Base-by-base conservation (phyloP, 108 stramenopile species). In the Nannochloropsis gaditana region DNA sequence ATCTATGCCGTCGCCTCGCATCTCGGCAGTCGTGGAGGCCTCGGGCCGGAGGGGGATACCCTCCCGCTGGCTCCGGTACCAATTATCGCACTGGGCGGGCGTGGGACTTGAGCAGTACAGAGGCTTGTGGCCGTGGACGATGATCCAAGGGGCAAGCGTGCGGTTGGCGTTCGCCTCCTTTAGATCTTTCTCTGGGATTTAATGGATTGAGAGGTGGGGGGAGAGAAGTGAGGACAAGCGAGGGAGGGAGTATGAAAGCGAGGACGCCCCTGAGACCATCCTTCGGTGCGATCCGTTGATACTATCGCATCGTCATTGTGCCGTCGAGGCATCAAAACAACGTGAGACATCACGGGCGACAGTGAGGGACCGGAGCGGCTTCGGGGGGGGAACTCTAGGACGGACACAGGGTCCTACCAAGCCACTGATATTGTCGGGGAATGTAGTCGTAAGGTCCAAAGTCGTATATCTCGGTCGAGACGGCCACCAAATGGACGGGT, bases 71-170 rank as follows among this genome's bases (percentile, higher is more conserved):
- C 59, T 73, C 59, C 59, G 15, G 59, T 73, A 73, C 59, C 59
- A 73, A 8, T 73, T 73, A n/a, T 73, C 59, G 59, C 59, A 73
- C n/a, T 73, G 15, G 3, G 15, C 2, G 59, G 59, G 59, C 19
- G 59, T 73, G 19, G 59, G 59, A 41, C 84, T 80, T 73, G 42
- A 43, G 80, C 84, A 85, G 84, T 85, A 85, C 9, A 80, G 80
- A 21, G 84, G 84, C 5, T 79, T 41, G 79, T 85, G 84, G 9
- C 84, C 84, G 80, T 85, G 84, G 19, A 85, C 84, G 42, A 85
- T 80, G 9, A 85, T 79, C 84, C 84, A 85, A 41, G 84, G 84
- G 11, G 84, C 84, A 11, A 21, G 15, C 9, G 79, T 45, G 19
- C 79, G 43, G 80, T 85, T 79, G n/a, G 79, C 43, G 11, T 80